Percentiles rank a stretch among this genome's conserved stretches.
Evolutionary conservation across 768 basidiomycete genomes (phyloP).

Genomic region (Lactarius quietus): DNA sequence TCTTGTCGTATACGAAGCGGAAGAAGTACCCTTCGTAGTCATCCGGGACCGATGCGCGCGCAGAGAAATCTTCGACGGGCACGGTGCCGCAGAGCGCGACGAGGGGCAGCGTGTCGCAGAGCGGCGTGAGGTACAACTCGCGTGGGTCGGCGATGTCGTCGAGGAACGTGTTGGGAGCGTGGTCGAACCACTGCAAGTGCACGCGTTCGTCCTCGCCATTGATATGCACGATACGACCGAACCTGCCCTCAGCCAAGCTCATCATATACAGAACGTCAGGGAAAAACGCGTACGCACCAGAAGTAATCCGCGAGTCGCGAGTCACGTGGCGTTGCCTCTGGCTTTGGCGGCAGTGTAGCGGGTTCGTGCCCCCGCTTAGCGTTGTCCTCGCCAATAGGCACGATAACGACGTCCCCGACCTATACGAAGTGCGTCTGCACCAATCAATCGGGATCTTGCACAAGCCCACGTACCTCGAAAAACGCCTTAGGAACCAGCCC

Average conservation of each 20-base stretch:
- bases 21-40: constrained; percentile 22
- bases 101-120: constrained; percentile 47
- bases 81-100: constrained; percentile 47
- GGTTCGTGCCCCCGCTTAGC: constrained; percentile 32
- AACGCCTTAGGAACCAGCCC: constrained; percentile 5
- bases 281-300: constrained; percentile 43
- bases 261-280: background rate
- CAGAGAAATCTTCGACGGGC: constrained; percentile 33
- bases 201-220: constrained; percentile 40
- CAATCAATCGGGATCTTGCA: constrained; percentile 4
- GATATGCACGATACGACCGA: constrained; percentile 60
- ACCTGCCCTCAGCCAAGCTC: constrained; percentile 43
- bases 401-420: constrained; percentile 62
- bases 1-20: constrained; percentile 45
- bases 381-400: constrained; percentile 40
- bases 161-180: constrained; percentile 59
- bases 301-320: constrained; percentile 55
- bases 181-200: constrained; percentile 76
- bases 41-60: background rate
- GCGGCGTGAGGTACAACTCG: constrained; percentile 59
- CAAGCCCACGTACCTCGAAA: constrained; percentile 24
- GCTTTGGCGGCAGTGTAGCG: constrained; percentile 36
- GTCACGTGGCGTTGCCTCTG: constrained; percentile 35
- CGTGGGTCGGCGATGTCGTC: constrained; percentile 56
- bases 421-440: constrained; percentile 30